These are phyloP conservation scores for Hypericum perforatum DNA, from an alignment of 345 rosid genomes.

Conservation along the genomic window DNA sequence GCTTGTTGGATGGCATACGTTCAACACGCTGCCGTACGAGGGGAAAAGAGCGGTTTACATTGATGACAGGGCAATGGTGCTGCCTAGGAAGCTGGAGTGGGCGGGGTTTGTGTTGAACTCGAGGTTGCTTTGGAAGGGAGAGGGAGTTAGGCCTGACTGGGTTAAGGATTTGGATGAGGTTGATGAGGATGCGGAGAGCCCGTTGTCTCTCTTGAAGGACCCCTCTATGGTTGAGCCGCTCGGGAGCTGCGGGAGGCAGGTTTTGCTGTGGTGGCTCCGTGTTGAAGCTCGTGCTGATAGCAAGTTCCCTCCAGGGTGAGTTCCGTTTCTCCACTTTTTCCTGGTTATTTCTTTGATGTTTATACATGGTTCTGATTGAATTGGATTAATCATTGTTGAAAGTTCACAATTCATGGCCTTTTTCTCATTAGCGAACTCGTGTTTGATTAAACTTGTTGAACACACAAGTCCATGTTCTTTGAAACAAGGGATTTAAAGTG, in stretches of 20 bases:
- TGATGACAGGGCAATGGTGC: conserved; percentile 73
- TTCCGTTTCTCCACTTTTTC: conserved; percentile 6
- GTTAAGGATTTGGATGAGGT: conserved; percentile 49
- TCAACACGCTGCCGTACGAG: conserved; percentile 49
- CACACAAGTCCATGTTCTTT: no score
- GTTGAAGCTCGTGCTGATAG: conserved; percentile 99
- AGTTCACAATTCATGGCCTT: no score
- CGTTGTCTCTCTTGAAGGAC: conserved; percentile 62
- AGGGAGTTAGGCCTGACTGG: conserved; percentile 67
- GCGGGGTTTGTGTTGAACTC: conserved; percentile 92
- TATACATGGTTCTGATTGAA: background rate
- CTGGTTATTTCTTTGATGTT: background rate
- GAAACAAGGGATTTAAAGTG: no score
- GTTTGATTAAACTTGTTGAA: no score
- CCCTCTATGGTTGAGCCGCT: conserved; percentile 77
- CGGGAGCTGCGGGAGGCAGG: conserved; percentile 87
- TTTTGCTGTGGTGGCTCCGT: conserved; percentile 97
- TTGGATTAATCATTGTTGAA: no score
- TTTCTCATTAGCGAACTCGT: no score
- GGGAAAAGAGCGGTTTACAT: conserved; percentile 56
- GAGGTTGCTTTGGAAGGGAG: conserved; percentile 78
- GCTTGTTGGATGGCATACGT: conserved; percentile 83
- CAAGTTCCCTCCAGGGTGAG: conserved; percentile 93
- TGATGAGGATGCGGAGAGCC: conserved; percentile 54
- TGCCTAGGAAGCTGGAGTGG: conserved; percentile 89